Evolutionary conservation across 2,329 filamentous ascomycete species (phyloP).

Genomic region (Scedosporium minutisporum): DNA sequence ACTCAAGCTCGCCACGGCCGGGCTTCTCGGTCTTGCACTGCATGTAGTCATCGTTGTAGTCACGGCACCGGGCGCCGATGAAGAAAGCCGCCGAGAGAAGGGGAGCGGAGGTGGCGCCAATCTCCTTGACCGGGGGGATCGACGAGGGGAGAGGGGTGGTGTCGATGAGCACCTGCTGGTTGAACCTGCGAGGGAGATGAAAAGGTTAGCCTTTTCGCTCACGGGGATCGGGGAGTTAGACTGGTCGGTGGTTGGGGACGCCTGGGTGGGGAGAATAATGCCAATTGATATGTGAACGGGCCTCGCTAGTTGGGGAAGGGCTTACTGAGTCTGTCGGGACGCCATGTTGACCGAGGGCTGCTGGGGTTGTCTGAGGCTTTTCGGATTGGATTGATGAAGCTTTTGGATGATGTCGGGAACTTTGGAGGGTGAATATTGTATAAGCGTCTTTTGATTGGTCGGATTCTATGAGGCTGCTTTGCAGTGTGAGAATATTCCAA

Average conservation of each 20-base stretch:
- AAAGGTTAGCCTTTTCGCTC: slow-evolving; percentile 19
- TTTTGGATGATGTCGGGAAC: slow-evolving; percentile 4
- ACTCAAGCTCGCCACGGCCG: slow-evolving; percentile 85
- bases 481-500: neutral
- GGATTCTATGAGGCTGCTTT: neutral
- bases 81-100: slow-evolving; percentile 90
- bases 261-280: neutral
- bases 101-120: slow-evolving; percentile 86
- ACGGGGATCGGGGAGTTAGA: neutral
- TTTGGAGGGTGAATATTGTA: neutral
- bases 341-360: slow-evolving; percentile 26
- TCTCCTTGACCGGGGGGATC: slow-evolving; percentile 87
- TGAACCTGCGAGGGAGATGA: slow-evolving; percentile 57
- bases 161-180: slow-evolving; percentile 87
- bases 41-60: slow-evolving; percentile 99
- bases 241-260: neutral
- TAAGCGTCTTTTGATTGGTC: neutral
- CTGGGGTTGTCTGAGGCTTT: neutral
- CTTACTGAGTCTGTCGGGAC: slow-evolving; percentile 32
- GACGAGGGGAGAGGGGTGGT: slow-evolving; percentile 87
- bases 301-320: slow-evolving; percentile 8
- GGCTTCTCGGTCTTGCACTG: slow-evolving; percentile 95
- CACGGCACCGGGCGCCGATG: slow-evolving; percentile 87
- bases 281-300: slow-evolving; percentile 9
- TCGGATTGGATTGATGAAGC: neutral